Conservation (phyloP, 2,329 filamentous ascomycete species). For the Hymenoscyphus albidus region DNA sequence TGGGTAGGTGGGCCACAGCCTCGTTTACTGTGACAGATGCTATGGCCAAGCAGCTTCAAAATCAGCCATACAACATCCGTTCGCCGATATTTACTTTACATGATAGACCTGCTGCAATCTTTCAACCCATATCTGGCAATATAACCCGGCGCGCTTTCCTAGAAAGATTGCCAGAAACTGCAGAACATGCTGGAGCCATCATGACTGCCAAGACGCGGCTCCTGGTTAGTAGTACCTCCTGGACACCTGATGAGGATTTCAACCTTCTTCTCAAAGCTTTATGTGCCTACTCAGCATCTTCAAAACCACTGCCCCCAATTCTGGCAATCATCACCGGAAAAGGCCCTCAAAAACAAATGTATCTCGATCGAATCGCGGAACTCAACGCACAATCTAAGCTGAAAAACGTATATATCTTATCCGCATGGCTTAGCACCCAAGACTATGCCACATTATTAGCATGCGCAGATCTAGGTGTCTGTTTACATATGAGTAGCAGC, state of each 20-base stretch:
- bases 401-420: conserved; percentile 66
- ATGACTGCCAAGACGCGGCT: conserved; percentile 58
- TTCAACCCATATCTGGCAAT: conserved; percentile 60
- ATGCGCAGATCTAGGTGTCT: conserved; percentile 84
- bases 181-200: conserved; percentile 55
- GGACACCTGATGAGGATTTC: conserved; percentile 97
- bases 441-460: conserved; percentile 84
- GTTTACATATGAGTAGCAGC: conserved; percentile 87
- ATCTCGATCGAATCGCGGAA: conserved; percentile 60
- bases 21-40: conserved; percentile 88
- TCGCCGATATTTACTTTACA: conserved; percentile 70
- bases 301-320: conserved; percentile 51
- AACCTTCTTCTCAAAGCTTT: conserved; percentile 80
- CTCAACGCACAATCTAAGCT: conserved; percentile 62
- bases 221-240: conserved; percentile 90
- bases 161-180: conserved; percentile 59
- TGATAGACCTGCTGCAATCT: conserved; percentile 80
- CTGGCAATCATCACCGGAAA: conserved; percentile 92
- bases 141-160: conserved; percentile 58
- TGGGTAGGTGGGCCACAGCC: conserved; percentile 64
- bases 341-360: conserved; percentile 76
- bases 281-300: conserved; percentile 62
- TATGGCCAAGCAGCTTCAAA: conserved; percentile 71
- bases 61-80: conserved; percentile 59
- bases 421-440: conserved; percentile 77